Evolutionary conservation across 371 early-diverging fungal species (phyloP).

Genomic region (Mortierella sp.): DNA sequence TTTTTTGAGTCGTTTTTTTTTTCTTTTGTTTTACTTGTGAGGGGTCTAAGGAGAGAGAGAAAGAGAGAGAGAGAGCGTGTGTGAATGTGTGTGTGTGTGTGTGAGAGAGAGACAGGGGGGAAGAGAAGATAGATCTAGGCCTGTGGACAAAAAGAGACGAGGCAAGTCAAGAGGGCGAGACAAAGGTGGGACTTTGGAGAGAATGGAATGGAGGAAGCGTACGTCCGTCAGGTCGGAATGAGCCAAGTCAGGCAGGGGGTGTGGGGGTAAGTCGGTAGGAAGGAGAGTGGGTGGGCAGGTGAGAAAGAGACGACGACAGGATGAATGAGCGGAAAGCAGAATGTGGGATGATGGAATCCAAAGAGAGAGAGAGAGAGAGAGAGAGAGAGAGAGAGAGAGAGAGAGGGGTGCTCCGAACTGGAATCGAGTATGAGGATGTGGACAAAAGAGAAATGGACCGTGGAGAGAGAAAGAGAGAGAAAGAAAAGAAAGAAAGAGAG

Average conservation of each 20-base stretch:
- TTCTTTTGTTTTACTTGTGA: not conserved
- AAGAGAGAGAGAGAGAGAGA: not conserved
- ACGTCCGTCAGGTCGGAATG: too few species aligned
- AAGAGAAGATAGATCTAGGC: too few species aligned
- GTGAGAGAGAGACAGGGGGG: not conserved
- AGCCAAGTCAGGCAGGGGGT: too few species aligned
- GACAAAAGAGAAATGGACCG: not conserved
- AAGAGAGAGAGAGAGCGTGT: not conserved
- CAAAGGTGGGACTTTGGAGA: too few species aligned
- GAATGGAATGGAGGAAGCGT: too few species aligned
- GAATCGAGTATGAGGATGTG: too few species aligned
- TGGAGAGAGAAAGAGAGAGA: not conserved
- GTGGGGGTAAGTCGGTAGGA: too few species aligned
- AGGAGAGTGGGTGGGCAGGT: too few species aligned
- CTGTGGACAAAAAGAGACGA: too few species aligned
- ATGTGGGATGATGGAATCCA: not conserved
- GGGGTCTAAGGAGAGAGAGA: not conserved
- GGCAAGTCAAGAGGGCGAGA: too few species aligned
- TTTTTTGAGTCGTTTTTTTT: not conserved
- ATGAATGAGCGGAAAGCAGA: not conserved
- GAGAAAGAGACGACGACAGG: not conserved
- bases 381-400: not conserved
- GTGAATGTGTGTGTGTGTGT: constrained; percentile 5
- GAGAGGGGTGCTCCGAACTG: too few species aligned
- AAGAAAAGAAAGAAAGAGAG: constrained; percentile 1